Evolutionary conservation across 1,139 yeast genomes (phyloP), one percentile per base, ranked within the genome.

Genomic region (Diutina sp.): DNA sequence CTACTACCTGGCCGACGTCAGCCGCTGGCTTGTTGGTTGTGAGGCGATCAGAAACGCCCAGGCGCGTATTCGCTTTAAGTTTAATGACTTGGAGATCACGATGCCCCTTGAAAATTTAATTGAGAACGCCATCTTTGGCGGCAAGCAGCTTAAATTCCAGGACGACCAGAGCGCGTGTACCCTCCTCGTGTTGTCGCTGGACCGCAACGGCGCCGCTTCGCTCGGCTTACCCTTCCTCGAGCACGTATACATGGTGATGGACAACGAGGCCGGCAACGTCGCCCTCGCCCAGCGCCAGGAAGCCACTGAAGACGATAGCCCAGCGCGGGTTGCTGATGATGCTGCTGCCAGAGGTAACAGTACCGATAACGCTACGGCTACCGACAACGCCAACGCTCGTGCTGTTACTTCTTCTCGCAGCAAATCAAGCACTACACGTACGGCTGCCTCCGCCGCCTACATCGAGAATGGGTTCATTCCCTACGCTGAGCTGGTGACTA

Each of bases 21-120:
- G 72, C 28, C 61, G 78, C 29, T 88, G 96, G 96, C 66, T 87
- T 25, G 87, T 86, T 30, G 79, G 79, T 59, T 89, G 96, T 69
- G 69, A 73, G n/a, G 64, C 76, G 29, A 61, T 76, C 1, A 46
- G 60, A 21, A 56, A 61, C 25, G 64, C 69, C 3, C 69, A 77
- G 38, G 93, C 91, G 0, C 69, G 79, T 0, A 59, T 89, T 14
- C 74, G 77, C 55, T 79, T 87, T 62, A 65, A 69, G 44, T 77
- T 89, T 64, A 85, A 82, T 38, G 77, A 79, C 53, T 69, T 83
- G 41, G 66, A 72, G 0, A 71, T 88, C 25, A 66, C 71, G 16
- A 73, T 85, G 5, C 87, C 91, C 0, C 66, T 88, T 12, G 63
- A 69, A 8, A 74, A 80, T 51, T 68, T 87, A 54, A 64, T 87